Evolutionary conservation across 192 early-diverging fungal species (phyloP).

Genomic region (Backusella circina): DNA sequence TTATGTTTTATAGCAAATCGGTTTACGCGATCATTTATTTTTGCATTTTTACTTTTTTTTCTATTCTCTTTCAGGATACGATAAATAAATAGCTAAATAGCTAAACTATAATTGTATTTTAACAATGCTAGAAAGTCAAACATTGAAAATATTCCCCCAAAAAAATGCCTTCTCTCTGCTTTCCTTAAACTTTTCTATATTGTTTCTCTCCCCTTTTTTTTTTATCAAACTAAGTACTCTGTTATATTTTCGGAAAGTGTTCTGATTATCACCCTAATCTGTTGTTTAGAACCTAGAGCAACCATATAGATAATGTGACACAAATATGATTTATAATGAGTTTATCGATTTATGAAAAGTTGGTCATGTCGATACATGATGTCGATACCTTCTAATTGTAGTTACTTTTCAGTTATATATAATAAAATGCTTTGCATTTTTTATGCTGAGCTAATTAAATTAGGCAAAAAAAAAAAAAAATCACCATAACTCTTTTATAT

Average conservation of each 20-base stretch:
- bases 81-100: not conserved
- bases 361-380: not conserved
- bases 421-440: not conserved
- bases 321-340: not conserved
- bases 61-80: not conserved
- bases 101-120: not conserved
- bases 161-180: not conserved
- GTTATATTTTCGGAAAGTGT: not conserved
- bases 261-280: not conserved
- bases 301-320: not conserved
- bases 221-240: not conserved
- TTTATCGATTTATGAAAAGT: not conserved
- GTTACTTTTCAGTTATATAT: not conserved
- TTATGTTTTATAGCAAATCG: not conserved
- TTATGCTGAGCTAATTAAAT: not conserved
- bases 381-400: not conserved
- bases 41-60: not conserved
- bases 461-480: not conserved
- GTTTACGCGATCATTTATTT: not conserved
- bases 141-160: not conserved
- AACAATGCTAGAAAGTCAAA: not conserved
- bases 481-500: not conserved
- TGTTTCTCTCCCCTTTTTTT: not conserved
- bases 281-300: not conserved
- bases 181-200: not conserved